phyloP scores from a whole-genome alignment of 441 rosid genomes.

The Erodium chrysanthum region DNA sequence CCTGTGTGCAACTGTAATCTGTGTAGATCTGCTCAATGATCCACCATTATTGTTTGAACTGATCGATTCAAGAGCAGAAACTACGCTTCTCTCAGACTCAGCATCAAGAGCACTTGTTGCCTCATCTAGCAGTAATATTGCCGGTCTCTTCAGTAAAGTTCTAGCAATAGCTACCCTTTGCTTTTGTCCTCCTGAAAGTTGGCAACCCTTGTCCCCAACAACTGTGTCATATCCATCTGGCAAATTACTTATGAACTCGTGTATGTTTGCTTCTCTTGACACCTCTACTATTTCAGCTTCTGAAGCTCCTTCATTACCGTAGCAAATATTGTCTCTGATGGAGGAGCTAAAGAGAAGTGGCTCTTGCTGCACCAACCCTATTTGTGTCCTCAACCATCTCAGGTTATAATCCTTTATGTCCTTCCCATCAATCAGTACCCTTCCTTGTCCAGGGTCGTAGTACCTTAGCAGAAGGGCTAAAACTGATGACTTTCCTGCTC shows the following conservation, averaged over 20 bases:
- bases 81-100: conserved; percentile 45
- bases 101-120: conserved; percentile 61
- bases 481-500: conserved; percentile 58
- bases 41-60: conserved; percentile 16
- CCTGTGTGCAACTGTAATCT: conserved; percentile 56
- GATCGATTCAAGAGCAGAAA: conserved; percentile 35
- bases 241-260: conserved; percentile 42
- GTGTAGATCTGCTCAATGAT: conserved; percentile 27
- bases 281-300: conserved; percentile 44
- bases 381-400: conserved; percentile 19
- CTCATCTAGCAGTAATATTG: conserved; percentile 54
- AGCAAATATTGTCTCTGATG: conserved; percentile 29
- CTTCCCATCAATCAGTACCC: conserved; percentile 16
- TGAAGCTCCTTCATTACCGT: conserved; percentile 34
- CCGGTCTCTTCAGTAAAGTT: conserved; percentile 46
- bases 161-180: conserved; percentile 56
- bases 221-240: conserved; percentile 45
- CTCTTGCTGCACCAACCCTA: conserved; percentile 24
- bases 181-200: conserved; percentile 61
- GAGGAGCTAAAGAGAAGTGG: conserved; percentile 30
- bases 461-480: conserved; percentile 45
- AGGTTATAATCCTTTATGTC: conserved; percentile 16
- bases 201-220: conserved; percentile 63
- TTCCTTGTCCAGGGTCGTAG: conserved; percentile 30
- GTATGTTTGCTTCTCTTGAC: conserved; percentile 41